Base-by-base conservation (phyloP, 2,329 filamentous ascomycete genomes). In the Bisporella sp. region DNA sequence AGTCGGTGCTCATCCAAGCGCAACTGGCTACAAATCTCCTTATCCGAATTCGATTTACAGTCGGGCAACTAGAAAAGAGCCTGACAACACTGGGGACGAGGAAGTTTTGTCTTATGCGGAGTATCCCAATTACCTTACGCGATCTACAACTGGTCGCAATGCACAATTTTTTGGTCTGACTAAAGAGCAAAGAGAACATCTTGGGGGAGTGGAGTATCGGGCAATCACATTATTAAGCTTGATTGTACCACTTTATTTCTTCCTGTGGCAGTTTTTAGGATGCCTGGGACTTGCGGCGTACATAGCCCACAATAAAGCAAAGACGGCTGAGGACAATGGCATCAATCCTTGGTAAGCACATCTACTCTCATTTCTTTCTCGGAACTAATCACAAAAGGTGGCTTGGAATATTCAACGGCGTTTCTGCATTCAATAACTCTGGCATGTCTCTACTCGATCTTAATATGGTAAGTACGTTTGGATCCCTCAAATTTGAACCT, bases 351-450 rank as follows among this genome's bases (percentile, higher is more conserved):
- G 79, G 79, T 21, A 21, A 21, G 3, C 21, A 21, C 21, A 21
- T 21, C 21, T 21, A 3, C 21, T 21, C 21, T 21, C 21, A 21
- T 21, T 21, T 21, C 21, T 21, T 21, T 21, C 21, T 21, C 21
- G 21, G 21, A 21, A 21, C 21, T 21, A 21, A 21, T 21, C 21
- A 21, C 2, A 21, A 21, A 21, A 21, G 21, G 21, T 87, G 83
- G 82, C 70, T 81, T 2, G 83, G 83, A 37, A 75, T 81, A 42
- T 87, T 87, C 67, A 82, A 84, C 54, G 79, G 79, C 1, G 75
- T 81, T 5, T 84, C 80, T 13, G 83, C 82, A 0, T 87, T 87
- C 65, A 85, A 85, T 66, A 87, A 86, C 57, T 81, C 76, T 12
- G 82, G 83, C 40, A 84, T 87, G 81, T 78, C 77, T 21, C 69